Evolutionary conservation across 176 grass and related monocot species (phyloP), one percentile per base, ranked within the genome.

Genomic region (Lolium rigidum): DNA sequence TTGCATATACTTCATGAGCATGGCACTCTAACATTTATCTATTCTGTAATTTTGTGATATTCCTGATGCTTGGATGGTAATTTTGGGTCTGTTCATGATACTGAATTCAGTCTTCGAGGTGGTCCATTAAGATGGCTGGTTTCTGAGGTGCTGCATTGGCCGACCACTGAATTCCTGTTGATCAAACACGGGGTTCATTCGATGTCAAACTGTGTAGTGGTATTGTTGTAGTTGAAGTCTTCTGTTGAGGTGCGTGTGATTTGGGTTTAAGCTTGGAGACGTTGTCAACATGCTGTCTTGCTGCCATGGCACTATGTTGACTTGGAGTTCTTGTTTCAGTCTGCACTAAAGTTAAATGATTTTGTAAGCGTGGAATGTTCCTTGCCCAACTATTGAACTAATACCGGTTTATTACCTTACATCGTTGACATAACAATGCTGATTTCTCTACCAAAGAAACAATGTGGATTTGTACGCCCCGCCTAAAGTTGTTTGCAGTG

Each of bases 261-360:
- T 51, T 73, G 8, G 44, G 6, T n/a, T 63, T 52, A 81, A 64
- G 13, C 44, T 87, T 74, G 7, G 7, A 8, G 4, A 9, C 31
- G 9, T 66, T 18, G 20, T 22, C 26, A 51, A 63, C 28, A 26
- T n/a, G n/a, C 75, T 3, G 24, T 31, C 44, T 72, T n/a, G 38
- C 10, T 62, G 8, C 25, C 25, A 38, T 72, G 52, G 10, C 66
- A 39, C 10, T 41, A 16, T 54, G 61, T 81, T 54, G 35, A 5
- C 48, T 41, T 37, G n/a, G 25, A 57, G 46, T 77, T 88, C 57
- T 59, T 20, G 51, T 78, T 71, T 70, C 25, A 60, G 51, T 83
- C 41, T 78, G 41, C 63, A 51, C 46, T 70, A 70, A 48, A n/a
- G 11, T 79, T 58, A 12, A 21, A 79, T 70, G 63, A 16, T 62